Conservation (phyloP, 306 rosid species). For the Lathyrus oleraceus region DNA sequence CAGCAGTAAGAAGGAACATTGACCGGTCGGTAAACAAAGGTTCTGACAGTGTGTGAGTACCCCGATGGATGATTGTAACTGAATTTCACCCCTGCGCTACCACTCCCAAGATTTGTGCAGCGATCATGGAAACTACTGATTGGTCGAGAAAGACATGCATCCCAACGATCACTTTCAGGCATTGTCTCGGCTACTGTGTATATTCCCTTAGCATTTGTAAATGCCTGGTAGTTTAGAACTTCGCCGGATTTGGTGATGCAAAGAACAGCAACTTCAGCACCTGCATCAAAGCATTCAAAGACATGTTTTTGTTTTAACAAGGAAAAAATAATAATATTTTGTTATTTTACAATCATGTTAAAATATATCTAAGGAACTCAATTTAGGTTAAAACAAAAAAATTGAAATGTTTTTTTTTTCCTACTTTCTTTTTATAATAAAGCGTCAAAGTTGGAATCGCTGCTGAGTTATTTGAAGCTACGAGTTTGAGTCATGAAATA, state of each 20-base stretch:
- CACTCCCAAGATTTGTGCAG: constrained; percentile 70
- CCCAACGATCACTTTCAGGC: constrained; percentile 97
- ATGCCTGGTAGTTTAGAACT: constrained; percentile 90
- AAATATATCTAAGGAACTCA: constrained; percentile 5
- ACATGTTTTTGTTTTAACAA: background rate
- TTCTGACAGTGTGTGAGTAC: constrained; percentile 67
- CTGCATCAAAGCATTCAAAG: constrained; percentile 43
- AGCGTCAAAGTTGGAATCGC: background rate
- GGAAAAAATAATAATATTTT: background rate
- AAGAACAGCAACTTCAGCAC: constrained; percentile 95
- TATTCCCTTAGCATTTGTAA: constrained; percentile 71
- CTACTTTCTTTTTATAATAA: background rate
- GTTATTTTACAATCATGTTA: constrained; percentile 18
- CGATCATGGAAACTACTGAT: constrained; percentile 87
- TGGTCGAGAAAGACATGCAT: constrained; percentile 92
- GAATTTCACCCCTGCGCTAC: constrained; percentile 79
- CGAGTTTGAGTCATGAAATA: background rate
- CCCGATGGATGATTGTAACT: constrained; percentile 82
- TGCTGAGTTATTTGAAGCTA: background rate
- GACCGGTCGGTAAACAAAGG: constrained; percentile 68
- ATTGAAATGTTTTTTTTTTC: background rate
- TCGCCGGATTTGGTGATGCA: constrained; percentile 93
- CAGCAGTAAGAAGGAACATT: constrained; percentile 76
- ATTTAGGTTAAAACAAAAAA: background rate
- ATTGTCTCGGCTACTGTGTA: constrained; percentile 91